A percentile compares a stretch with the other conserved stretches of the same genome.
These are phyloP conservation scores for Cymbidium sinense DNA, from an alignment of 106 monocot genomes.

Conservation along the genomic window DNA sequence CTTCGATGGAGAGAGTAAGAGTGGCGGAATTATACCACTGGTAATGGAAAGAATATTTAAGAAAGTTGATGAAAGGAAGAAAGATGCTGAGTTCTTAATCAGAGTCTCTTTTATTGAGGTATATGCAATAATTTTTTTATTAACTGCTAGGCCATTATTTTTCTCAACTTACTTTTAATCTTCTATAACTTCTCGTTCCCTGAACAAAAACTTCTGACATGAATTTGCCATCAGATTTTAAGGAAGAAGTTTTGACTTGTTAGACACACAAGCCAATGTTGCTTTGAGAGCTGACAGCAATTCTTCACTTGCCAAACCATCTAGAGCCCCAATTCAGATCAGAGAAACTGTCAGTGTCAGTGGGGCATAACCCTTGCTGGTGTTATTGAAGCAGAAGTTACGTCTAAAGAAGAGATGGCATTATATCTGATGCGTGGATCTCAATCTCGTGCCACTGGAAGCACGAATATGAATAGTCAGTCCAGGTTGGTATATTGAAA, in stretches of 20 bases:
- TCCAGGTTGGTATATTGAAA: slow-evolving; percentile 51
- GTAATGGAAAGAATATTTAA: slow-evolving; percentile 77
- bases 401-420: slow-evolving; percentile 88
- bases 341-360: slow-evolving; percentile 86
- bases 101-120: slow-evolving; percentile 99
- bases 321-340: slow-evolving; percentile 87
- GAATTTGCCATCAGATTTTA: slow-evolving; percentile 57
- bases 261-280: slow-evolving; percentile 47
- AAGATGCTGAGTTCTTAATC: slow-evolving; percentile 61
- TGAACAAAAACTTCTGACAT: background rate
- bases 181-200: background rate
- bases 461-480: slow-evolving; percentile 99
- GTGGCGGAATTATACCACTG: slow-evolving; percentile 69
- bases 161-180: background rate
- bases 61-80: slow-evolving; percentile 40
- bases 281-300: slow-evolving; percentile 33
- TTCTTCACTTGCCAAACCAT: slow-evolving; percentile 27
- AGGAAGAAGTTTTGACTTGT: slow-evolving; percentile 97
- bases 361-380: slow-evolving; percentile 95
- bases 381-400: slow-evolving; percentile 83
- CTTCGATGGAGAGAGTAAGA: slow-evolving; percentile 45
- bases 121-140: background rate
- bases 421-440: slow-evolving; percentile 77
- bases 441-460: slow-evolving; percentile 79
- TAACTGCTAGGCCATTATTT: background rate